Evolutionary conservation across 139 green algal species (phyloP).

Genomic region (Mychonastes homosphaera): DNA sequence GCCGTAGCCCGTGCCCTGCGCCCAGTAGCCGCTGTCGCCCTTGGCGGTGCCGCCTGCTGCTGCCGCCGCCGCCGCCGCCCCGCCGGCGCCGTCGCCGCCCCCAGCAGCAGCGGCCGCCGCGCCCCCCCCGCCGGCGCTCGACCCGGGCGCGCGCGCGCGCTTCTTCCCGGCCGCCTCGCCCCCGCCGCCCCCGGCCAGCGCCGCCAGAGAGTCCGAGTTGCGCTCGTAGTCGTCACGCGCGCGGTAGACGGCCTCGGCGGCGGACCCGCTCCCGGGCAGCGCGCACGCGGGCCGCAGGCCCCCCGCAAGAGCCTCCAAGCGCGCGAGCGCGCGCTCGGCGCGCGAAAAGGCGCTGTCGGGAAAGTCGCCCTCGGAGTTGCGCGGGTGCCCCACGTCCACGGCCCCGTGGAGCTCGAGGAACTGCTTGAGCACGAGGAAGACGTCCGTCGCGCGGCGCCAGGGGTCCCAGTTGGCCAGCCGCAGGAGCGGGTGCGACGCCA

Average conservation of each 20-base stretch:
- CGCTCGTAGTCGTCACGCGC: background rate
- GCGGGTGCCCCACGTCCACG: conserved; percentile 35
- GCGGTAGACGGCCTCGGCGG: background rate
- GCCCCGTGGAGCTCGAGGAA: conserved; percentile 50
- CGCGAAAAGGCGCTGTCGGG: conserved; percentile 38
- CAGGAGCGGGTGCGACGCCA: conserved; percentile 57
- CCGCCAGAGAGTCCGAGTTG: background rate
- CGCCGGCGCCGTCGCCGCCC: background rate
- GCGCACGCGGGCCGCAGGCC: too few relatives aligned
- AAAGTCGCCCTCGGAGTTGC: conserved; percentile 28
- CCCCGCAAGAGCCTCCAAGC: conserved; percentile 32
- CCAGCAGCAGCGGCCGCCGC: background rate
- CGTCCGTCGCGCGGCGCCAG: conserved; percentile 26
- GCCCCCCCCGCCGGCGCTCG: background rate
- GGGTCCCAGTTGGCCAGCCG: conserved; percentile 61
- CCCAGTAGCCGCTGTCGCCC: conserved; percentile 26
- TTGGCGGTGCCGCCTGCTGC: background rate
- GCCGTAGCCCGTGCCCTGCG: conserved; percentile 51
- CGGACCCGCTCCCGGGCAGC: too few relatives aligned
- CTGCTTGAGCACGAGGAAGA: conserved; percentile 40
- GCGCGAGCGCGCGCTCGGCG: conserved; percentile 39
- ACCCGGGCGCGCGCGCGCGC: conserved; percentile 8
- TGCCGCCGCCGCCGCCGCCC: background rate
- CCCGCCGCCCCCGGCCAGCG: conserved; percentile 24
- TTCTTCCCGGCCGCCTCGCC: conserved; percentile 42